phyloP scores from a whole-genome alignment of 257 asterid genomes.

The Solanum rostratum region DNA sequence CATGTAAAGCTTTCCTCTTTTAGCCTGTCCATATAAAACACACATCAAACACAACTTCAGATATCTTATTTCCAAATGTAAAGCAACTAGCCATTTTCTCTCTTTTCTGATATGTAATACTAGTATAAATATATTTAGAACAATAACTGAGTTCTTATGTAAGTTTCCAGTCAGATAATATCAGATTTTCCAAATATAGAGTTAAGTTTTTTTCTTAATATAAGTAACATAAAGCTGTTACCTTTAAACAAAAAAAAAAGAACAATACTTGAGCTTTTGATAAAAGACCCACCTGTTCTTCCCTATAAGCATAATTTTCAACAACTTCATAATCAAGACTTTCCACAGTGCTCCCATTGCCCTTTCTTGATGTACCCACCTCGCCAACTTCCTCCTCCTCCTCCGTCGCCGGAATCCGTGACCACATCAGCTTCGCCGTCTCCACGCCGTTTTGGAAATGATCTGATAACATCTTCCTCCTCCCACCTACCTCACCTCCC shows the following conservation, averaged over 20 bases:
- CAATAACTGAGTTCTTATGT: background rate
- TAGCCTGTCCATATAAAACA: conserved; percentile 45
- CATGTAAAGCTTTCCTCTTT: conserved; percentile 69
- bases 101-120: background rate
- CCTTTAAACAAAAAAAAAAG: background rate
- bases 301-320: conserved; percentile 74
- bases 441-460: conserved; percentile 84
- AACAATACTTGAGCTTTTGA: background rate
- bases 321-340: conserved; percentile 97
- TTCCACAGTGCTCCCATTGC: conserved; percentile 41
- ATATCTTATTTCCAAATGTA: background rate
- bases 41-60: conserved; percentile 9
- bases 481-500: background rate
- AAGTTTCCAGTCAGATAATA: background rate
- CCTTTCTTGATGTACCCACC: conserved; percentile 23
- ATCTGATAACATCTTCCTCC: conserved; percentile 31
- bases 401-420: conserved; percentile 76
- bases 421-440: conserved; percentile 77
- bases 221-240: background rate
- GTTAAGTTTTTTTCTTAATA: background rate
- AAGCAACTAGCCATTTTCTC: background rate
- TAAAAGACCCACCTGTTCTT: conserved; percentile 55
- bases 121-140: background rate
- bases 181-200: background rate
- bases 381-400: conserved; percentile 37